A percentile compares a stretch with the other conserved stretches of the same genome.
Conservation (phyloP, 345 rosid species). For the Citrus medica region DNA sequence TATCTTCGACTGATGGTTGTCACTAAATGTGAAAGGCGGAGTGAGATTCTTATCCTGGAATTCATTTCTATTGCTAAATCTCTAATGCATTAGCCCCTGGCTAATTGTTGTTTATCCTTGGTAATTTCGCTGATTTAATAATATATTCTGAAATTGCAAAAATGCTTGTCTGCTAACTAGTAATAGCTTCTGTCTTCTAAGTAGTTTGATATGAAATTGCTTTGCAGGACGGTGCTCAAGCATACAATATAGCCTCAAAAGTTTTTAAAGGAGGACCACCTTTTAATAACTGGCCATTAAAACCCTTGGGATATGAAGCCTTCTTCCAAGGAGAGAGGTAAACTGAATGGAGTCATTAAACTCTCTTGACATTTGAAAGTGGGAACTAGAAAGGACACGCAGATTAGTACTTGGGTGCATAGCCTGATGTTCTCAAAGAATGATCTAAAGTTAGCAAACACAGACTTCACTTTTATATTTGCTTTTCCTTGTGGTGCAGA, state of each 20-base stretch:
- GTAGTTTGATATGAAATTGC: slow-evolving; percentile 3
- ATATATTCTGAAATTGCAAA: background rate
- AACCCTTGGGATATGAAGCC: slow-evolving; percentile 40
- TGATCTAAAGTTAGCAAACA: background rate
- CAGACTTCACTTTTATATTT: background rate
- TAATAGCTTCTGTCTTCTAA: background rate
- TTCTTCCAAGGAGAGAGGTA: slow-evolving; percentile 29
- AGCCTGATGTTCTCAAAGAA: background rate
- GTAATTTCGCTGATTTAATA: background rate
- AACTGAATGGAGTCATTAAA: background rate
- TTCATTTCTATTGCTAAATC: background rate
- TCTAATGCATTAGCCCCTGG: too few species aligned
- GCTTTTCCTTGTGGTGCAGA: background rate
- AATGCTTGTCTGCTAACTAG: background rate
- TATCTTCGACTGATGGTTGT: background rate
- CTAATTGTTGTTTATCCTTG: too few species aligned
- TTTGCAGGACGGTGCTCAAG: slow-evolving; percentile 59
- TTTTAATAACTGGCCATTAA: slow-evolving; percentile 48
- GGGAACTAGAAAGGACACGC: background rate
- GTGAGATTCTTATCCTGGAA: background rate
- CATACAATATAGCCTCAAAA: slow-evolving; percentile 40
- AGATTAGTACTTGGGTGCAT: background rate
- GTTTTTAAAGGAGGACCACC: slow-evolving; percentile 36
- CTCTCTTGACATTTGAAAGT: background rate
- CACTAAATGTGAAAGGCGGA: background rate